A percentile compares a stretch with the other conserved stretches of the same genome.
phyloP scores from a whole-genome alignment of 176 grass and related monocot genomes.

The Avena sativa region DNA sequence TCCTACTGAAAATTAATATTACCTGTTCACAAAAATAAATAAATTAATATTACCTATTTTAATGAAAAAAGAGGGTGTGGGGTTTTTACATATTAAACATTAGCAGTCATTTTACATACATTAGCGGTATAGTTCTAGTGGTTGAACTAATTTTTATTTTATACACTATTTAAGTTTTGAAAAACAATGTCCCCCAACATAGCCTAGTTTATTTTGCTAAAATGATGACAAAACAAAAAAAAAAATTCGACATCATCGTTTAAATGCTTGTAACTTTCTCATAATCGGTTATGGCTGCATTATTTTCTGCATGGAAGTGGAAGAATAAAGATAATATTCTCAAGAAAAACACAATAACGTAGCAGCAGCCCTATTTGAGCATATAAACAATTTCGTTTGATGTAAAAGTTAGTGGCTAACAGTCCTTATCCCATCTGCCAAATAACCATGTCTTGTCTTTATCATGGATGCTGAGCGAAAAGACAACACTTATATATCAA shows the following conservation, averaged over 20 bases:
- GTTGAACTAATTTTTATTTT: neutral
- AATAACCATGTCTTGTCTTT: conserved; percentile 47
- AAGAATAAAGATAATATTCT: conserved; percentile 56
- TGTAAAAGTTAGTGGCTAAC: conserved; percentile 41
- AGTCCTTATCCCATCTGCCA: conserved; percentile 23
- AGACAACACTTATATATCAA: conserved; percentile 33
- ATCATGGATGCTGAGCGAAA: conserved; percentile 40
- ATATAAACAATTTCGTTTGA: conserved; percentile 46
- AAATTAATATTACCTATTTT: neutral
- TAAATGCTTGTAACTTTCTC: conserved; percentile 44
- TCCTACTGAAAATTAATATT: neutral
- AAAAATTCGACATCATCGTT: conserved; percentile 30
- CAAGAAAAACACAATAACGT: conserved; percentile 41
- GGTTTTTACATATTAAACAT: too few relatives aligned
- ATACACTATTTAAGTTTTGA: neutral
- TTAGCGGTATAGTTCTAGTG: too few relatives aligned
- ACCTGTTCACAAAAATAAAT: neutral
- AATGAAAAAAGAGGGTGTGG: too few relatives aligned
- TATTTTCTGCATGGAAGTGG: conserved; percentile 44
- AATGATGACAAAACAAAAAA: neutral
- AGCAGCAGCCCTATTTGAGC: conserved; percentile 46
- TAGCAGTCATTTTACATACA: neutral
- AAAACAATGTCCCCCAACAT: neutral
- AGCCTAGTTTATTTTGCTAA: neutral
- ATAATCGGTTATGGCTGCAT: conserved; percentile 4